Conservation (phyloP, 2,329 filamentous ascomycete species). For the Didymella sp. region DNA sequence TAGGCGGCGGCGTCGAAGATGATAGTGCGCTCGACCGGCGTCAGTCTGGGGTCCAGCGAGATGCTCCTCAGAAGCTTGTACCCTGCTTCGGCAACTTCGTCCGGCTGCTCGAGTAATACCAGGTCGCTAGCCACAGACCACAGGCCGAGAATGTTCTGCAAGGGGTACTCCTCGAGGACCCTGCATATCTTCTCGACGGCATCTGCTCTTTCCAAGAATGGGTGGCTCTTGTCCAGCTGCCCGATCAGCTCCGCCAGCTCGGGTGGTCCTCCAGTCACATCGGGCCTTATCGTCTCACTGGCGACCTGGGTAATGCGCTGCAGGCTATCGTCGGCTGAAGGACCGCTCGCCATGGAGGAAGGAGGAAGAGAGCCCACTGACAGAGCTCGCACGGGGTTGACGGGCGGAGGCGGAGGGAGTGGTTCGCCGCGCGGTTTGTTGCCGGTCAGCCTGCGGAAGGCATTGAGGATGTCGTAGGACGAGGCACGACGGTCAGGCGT, state of each 20-base stretch:
- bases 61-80: conserved; percentile 47
- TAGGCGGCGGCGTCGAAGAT: conserved; percentile 48
- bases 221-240: conserved; percentile 37
- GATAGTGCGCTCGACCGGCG: conserved; percentile 46
- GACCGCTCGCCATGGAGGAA: conserved; percentile 32
- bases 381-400: conserved; percentile 41
- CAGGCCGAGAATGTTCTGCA: conserved; percentile 47
- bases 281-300: conserved; percentile 26
- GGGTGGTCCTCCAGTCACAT: conserved; percentile 46
- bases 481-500: conserved; percentile 51
- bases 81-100: conserved; percentile 43
- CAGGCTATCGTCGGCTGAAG: conserved; percentile 37
- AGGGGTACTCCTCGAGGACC: conserved; percentile 46
- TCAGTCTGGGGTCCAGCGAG: conserved; percentile 43
- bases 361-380: conserved; percentile 35
- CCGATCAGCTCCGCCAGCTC: conserved; percentile 43
- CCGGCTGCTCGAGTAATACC: conserved; percentile 43
- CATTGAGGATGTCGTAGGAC: conserved; percentile 47
- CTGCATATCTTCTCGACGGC: conserved; percentile 45
- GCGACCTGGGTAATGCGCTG: conserved; percentile 36
- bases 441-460: conserved; percentile 48
- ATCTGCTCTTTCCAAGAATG: conserved; percentile 39
- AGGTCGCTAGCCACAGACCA: conserved; percentile 50
- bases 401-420: conserved; percentile 39
- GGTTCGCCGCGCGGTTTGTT: conserved; percentile 47